Percentiles rank a stretch among this genome's conserved stretches.
Evolutionary conservation across 805 yeast species (phyloP).

Genomic region (Cyberlindnera misumaiensis): DNA sequence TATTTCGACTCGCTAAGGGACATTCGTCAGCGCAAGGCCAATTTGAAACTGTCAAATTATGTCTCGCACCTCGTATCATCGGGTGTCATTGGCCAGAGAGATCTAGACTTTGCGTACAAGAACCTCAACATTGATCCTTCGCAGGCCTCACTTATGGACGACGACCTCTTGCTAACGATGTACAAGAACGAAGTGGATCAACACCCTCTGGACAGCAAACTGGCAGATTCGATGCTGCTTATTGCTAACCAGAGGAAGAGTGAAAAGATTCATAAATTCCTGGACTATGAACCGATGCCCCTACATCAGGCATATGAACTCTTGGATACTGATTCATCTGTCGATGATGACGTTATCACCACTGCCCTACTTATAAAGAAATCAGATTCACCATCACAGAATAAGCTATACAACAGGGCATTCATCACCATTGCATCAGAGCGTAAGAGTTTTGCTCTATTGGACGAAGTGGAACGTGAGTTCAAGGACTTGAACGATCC

Average conservation of each 20-base stretch:
- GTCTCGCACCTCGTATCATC: conserved; percentile 42
- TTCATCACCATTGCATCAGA: conserved; percentile 53
- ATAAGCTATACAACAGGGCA: conserved; percentile 42
- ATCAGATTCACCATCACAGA: conserved; percentile 43
- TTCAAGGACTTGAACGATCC: conserved; percentile 25
- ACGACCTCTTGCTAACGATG: conserved; percentile 25
- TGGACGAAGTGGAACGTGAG: conserved; percentile 42
- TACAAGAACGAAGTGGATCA: conserved; percentile 25
- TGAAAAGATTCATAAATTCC: conserved; percentile 25
- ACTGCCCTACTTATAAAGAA: conserved; percentile 67
- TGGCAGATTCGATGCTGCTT: conserved; percentile 34
- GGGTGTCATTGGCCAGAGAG: conserved; percentile 47
- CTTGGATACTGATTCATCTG: conserved; percentile 43
- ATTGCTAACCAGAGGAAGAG: conserved; percentile 36
- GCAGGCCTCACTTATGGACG: conserved; percentile 19
- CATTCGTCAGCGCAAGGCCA: conserved; percentile 41
- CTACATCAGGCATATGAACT: conserved; percentile 42
- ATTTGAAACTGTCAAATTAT: conserved; percentile 37
- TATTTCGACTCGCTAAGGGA: conserved; percentile 53
- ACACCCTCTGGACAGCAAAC: conserved; percentile 14
- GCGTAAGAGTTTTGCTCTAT: conserved; percentile 50
- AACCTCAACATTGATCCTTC: conserved; percentile 28
- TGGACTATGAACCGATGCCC: conserved; percentile 43
- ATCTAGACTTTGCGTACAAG: conserved; percentile 33
- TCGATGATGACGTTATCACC: conserved; percentile 64